These are phyloP conservation scores for Wallemia hederae DNA, from an alignment of 1,284 basidiomycete genomes.

Conservation along the genomic window DNA sequence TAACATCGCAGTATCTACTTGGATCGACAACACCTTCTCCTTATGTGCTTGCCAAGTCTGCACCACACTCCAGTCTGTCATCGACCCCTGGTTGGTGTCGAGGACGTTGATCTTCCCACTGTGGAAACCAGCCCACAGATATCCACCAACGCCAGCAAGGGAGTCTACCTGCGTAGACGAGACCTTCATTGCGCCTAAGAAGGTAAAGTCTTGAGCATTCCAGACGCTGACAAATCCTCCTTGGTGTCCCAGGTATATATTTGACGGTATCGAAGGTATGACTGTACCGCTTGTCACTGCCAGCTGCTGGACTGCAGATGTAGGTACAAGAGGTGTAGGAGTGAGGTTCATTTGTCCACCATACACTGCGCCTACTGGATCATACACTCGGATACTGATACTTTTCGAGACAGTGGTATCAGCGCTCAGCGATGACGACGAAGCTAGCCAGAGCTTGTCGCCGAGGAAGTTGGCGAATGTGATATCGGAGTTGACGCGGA, in stretches of 20 bases:
- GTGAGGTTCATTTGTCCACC: not conserved
- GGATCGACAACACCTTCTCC: constrained; percentile 37
- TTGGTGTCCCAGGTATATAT: constrained; percentile 73
- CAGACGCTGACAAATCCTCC: constrained; percentile 63
- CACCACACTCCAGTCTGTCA: constrained; percentile 45
- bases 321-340: not conserved
- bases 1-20: constrained; percentile 24
- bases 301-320: not conserved
- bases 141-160: constrained; percentile 45
- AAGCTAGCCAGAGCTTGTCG: not conserved
- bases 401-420: not conserved
- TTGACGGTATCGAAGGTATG: constrained; percentile 33
- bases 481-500: not conserved
- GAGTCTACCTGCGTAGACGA: constrained; percentile 46
- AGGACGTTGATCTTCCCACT: constrained; percentile 50
- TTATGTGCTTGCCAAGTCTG: constrained; percentile 73
- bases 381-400: not conserved
- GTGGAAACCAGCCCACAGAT: constrained; percentile 58
- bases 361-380: not conserved
- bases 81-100: constrained; percentile 30
- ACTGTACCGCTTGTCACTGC: constrained; percentile 51
- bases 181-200: constrained; percentile 27
- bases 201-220: constrained; percentile 16
- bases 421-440: not conserved
- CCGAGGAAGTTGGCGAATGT: not conserved